Evolutionary conservation across 2,329 filamentous ascomycete species (phyloP).

Genomic region (Ophiosphaerella narmari): DNA sequence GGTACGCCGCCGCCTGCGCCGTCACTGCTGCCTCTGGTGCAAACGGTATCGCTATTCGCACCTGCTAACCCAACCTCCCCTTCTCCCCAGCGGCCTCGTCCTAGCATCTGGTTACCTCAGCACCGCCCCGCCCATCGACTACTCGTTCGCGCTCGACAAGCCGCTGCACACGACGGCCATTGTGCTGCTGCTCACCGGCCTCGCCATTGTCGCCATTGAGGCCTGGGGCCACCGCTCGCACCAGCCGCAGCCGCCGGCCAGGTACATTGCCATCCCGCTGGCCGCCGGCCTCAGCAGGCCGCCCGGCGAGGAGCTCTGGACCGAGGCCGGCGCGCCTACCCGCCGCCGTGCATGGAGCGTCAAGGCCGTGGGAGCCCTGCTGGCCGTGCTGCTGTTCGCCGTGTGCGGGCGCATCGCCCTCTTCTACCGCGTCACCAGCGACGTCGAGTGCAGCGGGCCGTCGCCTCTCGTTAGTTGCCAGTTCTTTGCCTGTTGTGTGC

Average conservation of each 20-base stretch:
- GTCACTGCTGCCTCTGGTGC: neutral
- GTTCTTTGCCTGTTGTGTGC: too few relatives aligned
- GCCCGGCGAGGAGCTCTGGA: conserved; percentile 32
- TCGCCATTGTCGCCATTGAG: conserved; percentile 35
- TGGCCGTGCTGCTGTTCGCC: conserved; percentile 34
- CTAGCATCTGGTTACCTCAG: conserved; percentile 40
- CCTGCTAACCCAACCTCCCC: conserved; percentile 29
- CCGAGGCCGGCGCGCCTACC: conserved; percentile 23
- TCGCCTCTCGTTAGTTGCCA: conserved; percentile 26
- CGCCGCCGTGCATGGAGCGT: conserved; percentile 21
- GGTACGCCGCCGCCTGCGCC: conserved; percentile 25
- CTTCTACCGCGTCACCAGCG: conserved; percentile 33
- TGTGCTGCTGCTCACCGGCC: conserved; percentile 40
- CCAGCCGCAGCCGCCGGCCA: conserved; percentile 22
- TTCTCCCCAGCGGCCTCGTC: conserved; percentile 38
- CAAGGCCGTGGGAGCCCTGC: conserved; percentile 28
- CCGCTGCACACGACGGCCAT: conserved; percentile 40
- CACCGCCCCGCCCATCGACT: conserved; percentile 31
- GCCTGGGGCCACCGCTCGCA: conserved; percentile 22
- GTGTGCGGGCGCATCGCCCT: conserved; percentile 38
- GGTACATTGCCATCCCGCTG: conserved; percentile 40
- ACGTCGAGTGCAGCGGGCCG: conserved; percentile 39
- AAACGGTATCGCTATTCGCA: neutral
- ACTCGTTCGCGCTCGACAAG: conserved; percentile 44
- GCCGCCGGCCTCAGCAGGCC: conserved; percentile 26